Percentiles rank a stretch among this genome's conserved stretches.
phyloP scores from a whole-genome alignment of 2,329 filamentous ascomycete species.

The Curvularia lunata region DNA sequence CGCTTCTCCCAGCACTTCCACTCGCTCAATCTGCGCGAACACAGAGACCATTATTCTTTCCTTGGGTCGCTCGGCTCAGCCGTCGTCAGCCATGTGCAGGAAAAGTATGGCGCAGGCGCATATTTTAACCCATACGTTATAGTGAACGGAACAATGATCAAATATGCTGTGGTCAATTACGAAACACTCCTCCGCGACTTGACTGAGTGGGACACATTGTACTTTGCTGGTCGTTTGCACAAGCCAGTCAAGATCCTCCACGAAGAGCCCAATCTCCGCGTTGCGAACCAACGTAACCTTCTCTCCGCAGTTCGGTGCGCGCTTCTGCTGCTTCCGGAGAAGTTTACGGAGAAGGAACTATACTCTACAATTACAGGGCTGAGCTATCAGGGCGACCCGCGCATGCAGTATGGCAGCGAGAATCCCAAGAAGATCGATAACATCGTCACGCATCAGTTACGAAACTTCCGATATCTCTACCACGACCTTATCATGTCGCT shows the following conservation, averaged over 20 bases:
- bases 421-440: conserved; percentile 92
- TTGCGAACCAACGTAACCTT: conserved; percentile 95
- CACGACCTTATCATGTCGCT: conserved; percentile 86
- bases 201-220: conserved; percentile 89
- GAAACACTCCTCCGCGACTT: conserved; percentile 87
- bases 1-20: conserved; percentile 97
- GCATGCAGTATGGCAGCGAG: conserved; percentile 89
- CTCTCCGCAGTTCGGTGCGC: conserved; percentile 90
- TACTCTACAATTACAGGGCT: conserved; percentile 92
- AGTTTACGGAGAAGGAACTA: conserved; percentile 85
- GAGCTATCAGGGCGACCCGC: conserved; percentile 94
- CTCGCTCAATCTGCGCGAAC: conserved; percentile 84
- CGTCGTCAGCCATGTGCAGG: conserved; percentile 83
- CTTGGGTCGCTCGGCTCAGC: conserved; percentile 84
- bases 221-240: conserved; percentile 93
- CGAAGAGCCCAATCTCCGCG: conserved; percentile 87
- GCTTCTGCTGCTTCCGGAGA: conserved; percentile 79
- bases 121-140: conserved; percentile 98
- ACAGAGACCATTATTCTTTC: conserved; percentile 90
- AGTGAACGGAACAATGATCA: conserved; percentile 93
- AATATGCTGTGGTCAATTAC: conserved; percentile 96
- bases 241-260: conserved; percentile 98
- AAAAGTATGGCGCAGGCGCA: conserved; percentile 87
- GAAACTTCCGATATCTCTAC: conserved; percentile 91
- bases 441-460: conserved; percentile 89